Conservation (phyloP, 495 filamentous ascomycete genomes). For the Chlorociboria aeruginascens region DNA sequence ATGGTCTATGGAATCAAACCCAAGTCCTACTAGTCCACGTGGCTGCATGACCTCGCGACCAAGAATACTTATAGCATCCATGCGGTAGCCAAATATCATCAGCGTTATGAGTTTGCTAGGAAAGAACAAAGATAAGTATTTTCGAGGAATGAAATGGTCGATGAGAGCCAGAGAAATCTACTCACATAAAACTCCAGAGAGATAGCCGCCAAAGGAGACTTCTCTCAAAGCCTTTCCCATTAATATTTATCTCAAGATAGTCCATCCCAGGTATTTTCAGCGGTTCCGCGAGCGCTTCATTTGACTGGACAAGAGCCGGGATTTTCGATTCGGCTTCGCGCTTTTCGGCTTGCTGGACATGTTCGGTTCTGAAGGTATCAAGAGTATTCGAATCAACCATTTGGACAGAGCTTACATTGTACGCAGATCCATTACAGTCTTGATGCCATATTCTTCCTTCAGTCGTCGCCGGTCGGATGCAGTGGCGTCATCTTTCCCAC, state of each 20-base stretch:
- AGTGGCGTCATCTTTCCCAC: slow-evolving; percentile 56
- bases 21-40: slow-evolving; percentile 54
- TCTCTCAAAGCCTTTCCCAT: slow-evolving; percentile 56
- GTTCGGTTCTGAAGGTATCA: slow-evolving; percentile 48
- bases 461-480: slow-evolving; percentile 46
- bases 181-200: slow-evolving; percentile 47
- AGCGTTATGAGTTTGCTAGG: slow-evolving; percentile 43
- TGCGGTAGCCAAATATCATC: slow-evolving; percentile 51
- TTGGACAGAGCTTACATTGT: slow-evolving; percentile 25
- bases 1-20: slow-evolving; percentile 49
- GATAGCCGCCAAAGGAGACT: slow-evolving; percentile 57
- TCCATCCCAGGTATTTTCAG: slow-evolving; percentile 46
- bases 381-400: not conserved
- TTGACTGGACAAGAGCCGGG: slow-evolving; percentile 27
- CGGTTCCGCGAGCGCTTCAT: slow-evolving; percentile 29
- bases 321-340: slow-evolving; percentile 33
- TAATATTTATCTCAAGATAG: slow-evolving; percentile 55
- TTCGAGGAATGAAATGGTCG: slow-evolving; percentile 19
- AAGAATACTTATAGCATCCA: slow-evolving; percentile 54
- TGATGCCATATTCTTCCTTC: slow-evolving; percentile 48
- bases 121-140: slow-evolving; percentile 34
- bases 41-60: slow-evolving; percentile 55
- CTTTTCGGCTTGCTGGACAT: slow-evolving; percentile 54
- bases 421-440: slow-evolving; percentile 65
- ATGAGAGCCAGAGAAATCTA: slow-evolving; percentile 17